Percentiles rank a stretch among this genome's conserved stretches.
phyloP scores from a whole-genome alignment of 805 yeast genomes.

The Wickerhamomyces strasburgensis region DNA sequence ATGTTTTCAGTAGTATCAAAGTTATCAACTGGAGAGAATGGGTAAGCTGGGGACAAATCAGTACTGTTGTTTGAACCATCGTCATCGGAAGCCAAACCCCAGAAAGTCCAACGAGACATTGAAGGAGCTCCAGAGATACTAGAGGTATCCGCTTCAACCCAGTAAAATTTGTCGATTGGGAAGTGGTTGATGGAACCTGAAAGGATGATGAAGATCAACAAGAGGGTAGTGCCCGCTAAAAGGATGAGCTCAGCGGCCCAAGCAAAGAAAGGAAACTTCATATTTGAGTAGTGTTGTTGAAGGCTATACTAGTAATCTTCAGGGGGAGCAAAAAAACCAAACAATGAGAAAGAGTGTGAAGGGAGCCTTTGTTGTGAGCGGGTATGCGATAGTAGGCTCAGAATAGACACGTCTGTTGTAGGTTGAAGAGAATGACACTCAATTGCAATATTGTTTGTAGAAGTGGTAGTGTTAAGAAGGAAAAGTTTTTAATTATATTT shows the following conservation, averaged over 20 bases:
- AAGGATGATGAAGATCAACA: constrained; percentile 53
- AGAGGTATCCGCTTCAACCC: constrained; percentile 67
- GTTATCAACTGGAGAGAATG: constrained; percentile 72
- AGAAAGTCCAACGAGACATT: constrained; percentile 72
- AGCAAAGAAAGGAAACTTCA: constrained; percentile 14
- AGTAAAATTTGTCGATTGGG: constrained; percentile 64
- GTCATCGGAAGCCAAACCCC: constrained; percentile 62
- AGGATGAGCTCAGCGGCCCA: constrained; percentile 14
- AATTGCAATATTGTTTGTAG: background rate
- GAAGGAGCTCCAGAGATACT: constrained; percentile 43
- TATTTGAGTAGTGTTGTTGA: background rate
- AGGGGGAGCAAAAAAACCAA: background rate
- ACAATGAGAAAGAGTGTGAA: background rate
- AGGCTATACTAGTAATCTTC: too few relatives aligned
- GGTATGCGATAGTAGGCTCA: too few relatives aligned
- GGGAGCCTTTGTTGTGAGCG: too few relatives aligned
- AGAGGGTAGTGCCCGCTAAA: constrained; percentile 33
- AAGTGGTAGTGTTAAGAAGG: background rate
- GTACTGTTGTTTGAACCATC: constrained; percentile 31
- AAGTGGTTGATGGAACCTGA: constrained; percentile 55
- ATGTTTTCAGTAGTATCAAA: constrained; percentile 49
- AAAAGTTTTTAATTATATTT: background rate
- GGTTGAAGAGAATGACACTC: too few relatives aligned
- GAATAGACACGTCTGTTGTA: too few relatives aligned
- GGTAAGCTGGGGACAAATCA: constrained; percentile 57